Percentiles rank a stretch among this genome's conserved stretches.
phyloP scores from a whole-genome alignment of 75 land plant genomes.

The Ceratopteris richardii region DNA sequence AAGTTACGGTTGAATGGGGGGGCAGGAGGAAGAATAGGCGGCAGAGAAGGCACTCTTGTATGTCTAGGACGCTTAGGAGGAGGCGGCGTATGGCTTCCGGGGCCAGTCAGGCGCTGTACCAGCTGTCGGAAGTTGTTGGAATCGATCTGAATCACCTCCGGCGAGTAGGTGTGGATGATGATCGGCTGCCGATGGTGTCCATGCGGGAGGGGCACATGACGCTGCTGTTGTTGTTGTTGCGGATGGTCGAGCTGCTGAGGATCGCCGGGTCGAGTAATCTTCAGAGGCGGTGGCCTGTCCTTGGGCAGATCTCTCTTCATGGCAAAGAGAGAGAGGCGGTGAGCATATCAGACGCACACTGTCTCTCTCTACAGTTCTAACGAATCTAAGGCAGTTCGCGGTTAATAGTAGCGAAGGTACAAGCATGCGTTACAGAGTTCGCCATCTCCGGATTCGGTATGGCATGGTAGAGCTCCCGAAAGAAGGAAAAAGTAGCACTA shows the following conservation, averaged over 20 bases:
- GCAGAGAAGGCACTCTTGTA: too few relatives aligned
- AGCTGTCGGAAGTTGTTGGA: slow-evolving; percentile 29
- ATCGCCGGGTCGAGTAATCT: slow-evolving; percentile 3
- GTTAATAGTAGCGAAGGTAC: too few relatives aligned
- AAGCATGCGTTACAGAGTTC: too few relatives aligned
- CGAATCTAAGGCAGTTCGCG: too few relatives aligned
- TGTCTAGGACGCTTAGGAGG: neutral
- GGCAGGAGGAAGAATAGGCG: too few relatives aligned
- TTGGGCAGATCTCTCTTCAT: slow-evolving; percentile 3
- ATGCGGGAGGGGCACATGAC: slow-evolving; percentile 11
- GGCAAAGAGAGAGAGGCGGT: neutral
- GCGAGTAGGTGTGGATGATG: slow-evolving; percentile 43
- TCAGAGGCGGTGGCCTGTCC: slow-evolving; percentile 15
- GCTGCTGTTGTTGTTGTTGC: slow-evolving; percentile 1
- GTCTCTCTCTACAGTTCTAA: too few relatives aligned
- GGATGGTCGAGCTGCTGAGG: neutral
- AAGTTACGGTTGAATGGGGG: neutral
- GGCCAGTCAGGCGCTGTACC: slow-evolving; percentile 43
- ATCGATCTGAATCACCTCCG: slow-evolving; percentile 36
- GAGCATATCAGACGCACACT: too few relatives aligned
- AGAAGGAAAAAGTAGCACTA: too few relatives aligned
- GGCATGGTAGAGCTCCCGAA: too few relatives aligned
- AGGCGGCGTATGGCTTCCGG: slow-evolving; percentile 1
- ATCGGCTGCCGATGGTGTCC: slow-evolving; percentile 26
- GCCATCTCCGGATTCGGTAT: too few relatives aligned